A percentile compares a stretch with the other conserved stretches of the same genome.
Evolutionary conservation across 805 yeast species (phyloP).

Genomic region (Vanderwaltozyma tropicalis): DNA sequence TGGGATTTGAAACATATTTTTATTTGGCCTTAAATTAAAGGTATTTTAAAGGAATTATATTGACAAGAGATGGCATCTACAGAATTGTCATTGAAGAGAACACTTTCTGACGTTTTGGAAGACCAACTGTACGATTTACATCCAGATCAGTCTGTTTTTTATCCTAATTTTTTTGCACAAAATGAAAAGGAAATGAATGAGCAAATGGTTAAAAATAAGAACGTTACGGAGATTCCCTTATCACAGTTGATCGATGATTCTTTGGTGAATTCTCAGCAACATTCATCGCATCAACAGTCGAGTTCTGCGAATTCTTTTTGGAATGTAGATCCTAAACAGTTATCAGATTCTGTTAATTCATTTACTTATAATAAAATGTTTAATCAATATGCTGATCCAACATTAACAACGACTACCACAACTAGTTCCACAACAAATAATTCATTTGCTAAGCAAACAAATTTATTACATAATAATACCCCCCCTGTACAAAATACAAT

Average conservation of each 20-base stretch:
- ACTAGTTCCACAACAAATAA: constrained; percentile 8
- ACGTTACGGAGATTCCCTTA: neutral
- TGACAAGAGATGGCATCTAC: constrained; percentile 10
- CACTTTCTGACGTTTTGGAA: constrained; percentile 27
- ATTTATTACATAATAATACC: neutral
- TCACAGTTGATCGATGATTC: neutral
- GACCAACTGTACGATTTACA: constrained; percentile 18
- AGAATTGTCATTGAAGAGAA: constrained; percentile 17
- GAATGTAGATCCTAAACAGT: neutral
- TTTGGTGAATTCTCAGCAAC: neutral
- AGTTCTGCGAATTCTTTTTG: neutral
- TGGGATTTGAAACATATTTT: no score
- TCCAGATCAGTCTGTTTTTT: neutral
- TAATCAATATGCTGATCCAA: constrained; percentile 28
- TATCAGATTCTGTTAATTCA: neutral
- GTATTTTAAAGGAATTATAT: no score
- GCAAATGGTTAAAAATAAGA: neutral
- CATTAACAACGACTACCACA: constrained; percentile 23
- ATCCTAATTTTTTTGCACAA: neutral
- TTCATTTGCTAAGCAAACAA: neutral
- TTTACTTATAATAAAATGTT: constrained; percentile 7
- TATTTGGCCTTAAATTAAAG: no score
- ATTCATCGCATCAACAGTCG: neutral
- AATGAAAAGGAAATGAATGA: neutral
- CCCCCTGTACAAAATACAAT: constrained; percentile 17